Evolutionary conservation across 1,139 yeast genomes (phyloP), one percentile per base, ranked within the genome.

Genomic region (Yarrowia galli): DNA sequence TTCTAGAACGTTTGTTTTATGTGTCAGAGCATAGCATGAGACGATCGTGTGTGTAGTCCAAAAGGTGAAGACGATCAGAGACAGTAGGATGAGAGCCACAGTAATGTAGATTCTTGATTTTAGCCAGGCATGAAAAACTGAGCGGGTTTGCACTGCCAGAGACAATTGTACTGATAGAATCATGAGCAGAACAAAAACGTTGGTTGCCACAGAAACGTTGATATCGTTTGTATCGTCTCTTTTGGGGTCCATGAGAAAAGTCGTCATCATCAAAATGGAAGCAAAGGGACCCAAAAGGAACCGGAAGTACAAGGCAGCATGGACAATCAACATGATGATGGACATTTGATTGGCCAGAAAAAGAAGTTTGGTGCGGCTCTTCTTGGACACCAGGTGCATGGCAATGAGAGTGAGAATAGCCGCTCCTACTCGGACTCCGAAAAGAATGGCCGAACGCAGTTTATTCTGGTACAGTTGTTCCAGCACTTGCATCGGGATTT

Each of bases 291-390:
- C 85, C 45, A 83, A 74, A 36, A 87, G 76, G 71, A 86, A 87
- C 20, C 78, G 81, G 38, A 88, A 74, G 76, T 82, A 87, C n/a
- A 90, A 79, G 8, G 83, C 81, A 1, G 91, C 85, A 69, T 88
- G 89, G 15, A 91, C 69, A 7, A 88, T 77, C 54, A 88, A 78
- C 5, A 86, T 75, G 2, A 85, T 67, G 67, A 92, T 80, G 22
- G 90, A 85, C 2, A 81, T 68, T 74, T 87, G 87, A 77, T 92
- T 92, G 67, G 91, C 78, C 25, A 87, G 77, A 75, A 91, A 92
- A 42, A 92, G 85, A 5, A 92, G 90, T 15, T 58, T 58, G 0
- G 92, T 85, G 51, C 78, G 83, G 72, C 81, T 85, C 69, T 82
- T 83, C 54, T 80, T 82, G 7, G 87, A 81, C 9, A 85, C 76